Evolutionary conservation across 2,329 filamentous ascomycete species (phyloP).

Genomic region (Fusarium keratoplasticum): DNA sequence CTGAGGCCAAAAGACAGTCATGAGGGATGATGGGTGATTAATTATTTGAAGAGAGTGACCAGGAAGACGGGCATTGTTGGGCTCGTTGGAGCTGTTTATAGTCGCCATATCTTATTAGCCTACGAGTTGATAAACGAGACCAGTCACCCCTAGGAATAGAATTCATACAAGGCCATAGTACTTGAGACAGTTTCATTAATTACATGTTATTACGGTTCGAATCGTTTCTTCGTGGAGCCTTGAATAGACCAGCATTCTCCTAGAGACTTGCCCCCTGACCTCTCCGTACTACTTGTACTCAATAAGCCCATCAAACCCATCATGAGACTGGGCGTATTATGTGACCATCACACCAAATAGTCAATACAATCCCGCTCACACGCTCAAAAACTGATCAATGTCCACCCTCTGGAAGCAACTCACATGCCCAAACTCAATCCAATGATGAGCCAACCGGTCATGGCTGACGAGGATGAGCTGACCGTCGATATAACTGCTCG

Average conservation of each 20-base stretch:
- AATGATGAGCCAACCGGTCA: conserved; percentile 84
- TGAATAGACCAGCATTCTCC: not conserved
- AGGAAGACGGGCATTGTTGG: not conserved
- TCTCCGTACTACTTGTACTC: no score
- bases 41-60: not conserved
- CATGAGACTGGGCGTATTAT: no score
- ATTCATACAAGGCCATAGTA: not conserved
- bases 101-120: not conserved
- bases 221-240: not conserved
- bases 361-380: conserved; percentile 1
- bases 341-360: not conserved
- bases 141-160: not conserved
- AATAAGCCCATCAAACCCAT: no score
- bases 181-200: not conserved
- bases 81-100: not conserved
- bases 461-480: conserved; percentile 83
- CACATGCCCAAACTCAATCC: conserved; percentile 73
- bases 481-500: conserved; percentile 80
- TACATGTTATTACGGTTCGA: not conserved
- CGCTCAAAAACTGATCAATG: conserved; percentile 62
- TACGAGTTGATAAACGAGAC: not conserved
- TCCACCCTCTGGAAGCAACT: conserved; percentile 71
- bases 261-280: not conserved
- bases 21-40: not conserved
- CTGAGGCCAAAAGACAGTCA: conserved; percentile 44